phyloP scores from a whole-genome alignment of 2,329 filamentous ascomycete genomes.

The Botrytis tulipae region DNA sequence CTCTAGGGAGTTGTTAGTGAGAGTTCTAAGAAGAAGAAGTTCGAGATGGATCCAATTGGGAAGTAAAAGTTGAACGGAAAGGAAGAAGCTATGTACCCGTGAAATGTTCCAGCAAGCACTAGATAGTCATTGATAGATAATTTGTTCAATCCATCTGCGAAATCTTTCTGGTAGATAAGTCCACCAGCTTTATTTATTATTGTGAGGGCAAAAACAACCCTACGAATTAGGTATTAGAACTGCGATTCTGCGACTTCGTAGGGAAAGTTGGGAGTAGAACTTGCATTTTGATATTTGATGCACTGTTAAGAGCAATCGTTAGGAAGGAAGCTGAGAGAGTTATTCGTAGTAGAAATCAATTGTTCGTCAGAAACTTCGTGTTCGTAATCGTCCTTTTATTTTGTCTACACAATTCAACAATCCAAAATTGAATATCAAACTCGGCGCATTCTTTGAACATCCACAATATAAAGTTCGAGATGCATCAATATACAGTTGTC shows the following conservation, averaged over 20 bases:
- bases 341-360: background rate
- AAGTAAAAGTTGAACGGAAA: conserved; percentile 34
- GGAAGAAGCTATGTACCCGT: conserved; percentile 66
- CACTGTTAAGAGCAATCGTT: background rate
- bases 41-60: background rate
- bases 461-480: background rate
- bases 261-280: background rate
- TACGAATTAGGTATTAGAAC: conserved; percentile 41
- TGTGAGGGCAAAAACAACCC: conserved; percentile 93
- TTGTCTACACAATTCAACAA: background rate
- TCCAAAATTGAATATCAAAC: background rate
- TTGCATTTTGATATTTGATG: conserved; percentile 7
- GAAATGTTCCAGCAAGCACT: conserved; percentile 94
- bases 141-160: conserved; percentile 81
- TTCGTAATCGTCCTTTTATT: background rate
- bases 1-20: conserved; percentile 43
- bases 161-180: conserved; percentile 92
- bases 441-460: background rate
- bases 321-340: background rate
- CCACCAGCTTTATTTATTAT: conserved; percentile 99
- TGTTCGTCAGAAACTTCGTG: background rate
- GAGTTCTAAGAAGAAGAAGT: background rate
- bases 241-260: background rate
- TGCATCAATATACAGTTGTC: background rate
- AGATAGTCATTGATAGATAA: conserved; percentile 95